A percentile compares a stretch with the other conserved stretches of the same genome.
Evolutionary conservation across 179 eudicot genomes (phyloP).

Genomic region (Camellia oleifera): DNA sequence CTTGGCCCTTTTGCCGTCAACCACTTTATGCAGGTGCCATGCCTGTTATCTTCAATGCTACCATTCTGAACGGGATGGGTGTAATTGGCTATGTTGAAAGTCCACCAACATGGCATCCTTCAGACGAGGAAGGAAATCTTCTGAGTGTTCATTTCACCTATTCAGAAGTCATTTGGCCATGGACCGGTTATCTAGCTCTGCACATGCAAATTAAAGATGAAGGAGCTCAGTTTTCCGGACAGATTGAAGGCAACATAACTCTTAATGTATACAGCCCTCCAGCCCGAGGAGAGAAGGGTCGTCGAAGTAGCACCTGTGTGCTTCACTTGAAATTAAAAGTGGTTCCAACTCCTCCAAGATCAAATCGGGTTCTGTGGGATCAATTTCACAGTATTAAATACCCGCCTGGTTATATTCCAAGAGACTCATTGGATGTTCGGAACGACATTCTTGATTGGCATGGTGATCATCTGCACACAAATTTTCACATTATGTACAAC

Average conservation of each 20-base stretch:
- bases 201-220: slow-evolving; percentile 98
- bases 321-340: slow-evolving; percentile 78
- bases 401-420: slow-evolving; percentile 96
- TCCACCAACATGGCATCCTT: slow-evolving; percentile 88
- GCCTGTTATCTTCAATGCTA: slow-evolving; percentile 91
- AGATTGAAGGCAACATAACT: slow-evolving; percentile 89
- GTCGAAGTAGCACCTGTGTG: slow-evolving; percentile 65
- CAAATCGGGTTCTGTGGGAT: slow-evolving; percentile 85
- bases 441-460: slow-evolving; percentile 99
- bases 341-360: slow-evolving; percentile 85
- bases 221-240: slow-evolving; percentile 83
- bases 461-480: slow-evolving; percentile 97
- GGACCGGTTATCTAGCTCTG: slow-evolving; percentile 93
- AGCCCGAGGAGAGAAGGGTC: slow-evolving; percentile 61
- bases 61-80: slow-evolving; percentile 96
- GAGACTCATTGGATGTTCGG: slow-evolving; percentile 98
- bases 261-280: slow-evolving; percentile 78
- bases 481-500: slow-evolving; percentile 90
- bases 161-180: slow-evolving; percentile 95
- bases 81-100: slow-evolving; percentile 79
- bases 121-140: slow-evolving; percentile 86
- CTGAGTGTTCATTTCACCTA: slow-evolving; percentile 80
- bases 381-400: slow-evolving; percentile 94
- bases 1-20: slow-evolving; percentile 98
- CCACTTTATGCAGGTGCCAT: slow-evolving; percentile 98